Conservation (phyloP, 129 eudicot species). For the Sambucus nigra region DNA sequence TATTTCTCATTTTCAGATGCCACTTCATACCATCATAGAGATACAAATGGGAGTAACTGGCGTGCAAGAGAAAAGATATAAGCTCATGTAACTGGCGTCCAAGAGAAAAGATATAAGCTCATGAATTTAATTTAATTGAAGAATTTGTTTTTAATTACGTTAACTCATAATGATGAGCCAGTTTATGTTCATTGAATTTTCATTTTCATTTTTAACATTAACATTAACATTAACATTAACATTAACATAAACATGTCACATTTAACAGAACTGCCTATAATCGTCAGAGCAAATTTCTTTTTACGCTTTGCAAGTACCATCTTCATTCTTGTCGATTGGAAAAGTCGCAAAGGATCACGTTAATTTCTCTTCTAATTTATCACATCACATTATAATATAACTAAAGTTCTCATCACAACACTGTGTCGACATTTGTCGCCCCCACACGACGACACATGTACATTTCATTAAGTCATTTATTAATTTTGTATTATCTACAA, state of each 20-base stretch:
- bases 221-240: conserved; percentile 7
- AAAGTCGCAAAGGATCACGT: too few species aligned
- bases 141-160: conserved; percentile 19
- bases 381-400: too few species aligned
- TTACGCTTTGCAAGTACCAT: too few species aligned
- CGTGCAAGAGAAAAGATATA: conserved; percentile 95
- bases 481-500: too few species aligned
- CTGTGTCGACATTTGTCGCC: too few species aligned
- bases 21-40: conserved; percentile 97
- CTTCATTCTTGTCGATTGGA: too few species aligned
- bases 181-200: neutral
- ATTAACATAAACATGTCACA: neutral
- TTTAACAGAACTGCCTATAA: neutral
- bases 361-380: too few species aligned
- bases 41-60: conserved; percentile 98
- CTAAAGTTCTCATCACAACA: too few species aligned
- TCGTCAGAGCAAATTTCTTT: neutral
- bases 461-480: too few species aligned
- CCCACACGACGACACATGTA: too few species aligned
- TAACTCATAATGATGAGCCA: conserved; percentile 13
- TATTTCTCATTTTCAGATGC: conserved; percentile 49
- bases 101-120: conserved; percentile 62
- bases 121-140: conserved; percentile 42
- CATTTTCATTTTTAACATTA: conserved; percentile 17
- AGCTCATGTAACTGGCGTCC: conserved; percentile 93